Base-by-base conservation (phyloP, 2,329 filamentous ascomycete species). In the Chlorencoelia australis region DNA sequence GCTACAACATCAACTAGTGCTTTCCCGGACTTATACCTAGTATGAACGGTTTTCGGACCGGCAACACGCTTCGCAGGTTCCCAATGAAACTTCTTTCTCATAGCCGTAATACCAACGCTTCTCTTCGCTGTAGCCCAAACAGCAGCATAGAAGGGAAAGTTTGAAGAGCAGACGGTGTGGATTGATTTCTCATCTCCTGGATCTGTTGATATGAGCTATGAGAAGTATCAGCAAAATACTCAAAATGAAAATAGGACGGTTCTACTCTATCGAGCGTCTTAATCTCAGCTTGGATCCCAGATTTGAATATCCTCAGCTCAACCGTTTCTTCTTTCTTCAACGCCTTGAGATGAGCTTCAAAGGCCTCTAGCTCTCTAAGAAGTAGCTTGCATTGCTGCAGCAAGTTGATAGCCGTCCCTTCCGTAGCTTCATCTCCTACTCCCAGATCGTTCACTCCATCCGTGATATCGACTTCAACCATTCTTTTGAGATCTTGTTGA, bases 1-100 rank as follows among this genome's bases (percentile, higher is more conserved):
- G 73, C 67, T 17, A 83, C 70, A 30, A 81, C 70, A 57, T 84
- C 79, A 4, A 82, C 74, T 35, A n/a, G n/a, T n/a, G n/a, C n/a
- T n/a, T n/a, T n/a, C n/a, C n/a, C n/a, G n/a, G n/a, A n/a, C 73
- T 59, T 1, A 72, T 1, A 72, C 71, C 42, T 65, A 66, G 15
- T 45, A 29, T 17, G 35, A 21, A 30, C 34, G 43, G 15, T 38
- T 35, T 32, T 37, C 30, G 10, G 28, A n/a, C 30, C 21, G 18
- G 13, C n/a, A n/a, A n/a, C n/a, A n/a, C n/a, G n/a, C n/a, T n/a
- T n/a, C n/a, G 16, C 28, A 26, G 15, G 33, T 29, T 55, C n/a
- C 59, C 62, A 72, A 46, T 72, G 71, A 43, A 75, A 69, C 26
- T 66, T 58, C 52, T 72, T 73, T 33, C 66, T 62, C 35, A 82